Base-by-base conservation (phyloP, 148 eudicot species). In the Rheum nobile region DNA sequence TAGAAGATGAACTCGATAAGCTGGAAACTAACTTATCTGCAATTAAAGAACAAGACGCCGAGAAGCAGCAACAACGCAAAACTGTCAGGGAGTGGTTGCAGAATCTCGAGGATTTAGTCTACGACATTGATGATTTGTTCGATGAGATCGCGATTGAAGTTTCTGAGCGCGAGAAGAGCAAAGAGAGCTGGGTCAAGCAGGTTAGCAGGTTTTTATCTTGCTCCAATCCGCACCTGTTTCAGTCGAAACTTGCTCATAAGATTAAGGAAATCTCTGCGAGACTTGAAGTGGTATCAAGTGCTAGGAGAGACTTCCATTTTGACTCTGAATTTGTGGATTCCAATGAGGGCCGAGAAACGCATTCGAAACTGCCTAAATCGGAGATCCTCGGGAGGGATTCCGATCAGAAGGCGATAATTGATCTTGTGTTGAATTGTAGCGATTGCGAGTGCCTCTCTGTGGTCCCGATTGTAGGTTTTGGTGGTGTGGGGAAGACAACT, bases 401-500 rank as follows among this genome's bases (percentile, higher is more conserved):
- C 1, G 83, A 80, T 12, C 63, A 31, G 34, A 32, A 42, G 12
- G 50, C 24, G 13, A 54, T 76, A 21, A 17, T 80, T 24, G 48
- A 74, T 57, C 43, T 52, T 57, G 59, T 80, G 57, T 44, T 44
- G 8, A 42, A 22, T 13, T 12, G 17, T 28, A 39, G 52, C 21
- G 14, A 71, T 8, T 34, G 50, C 42, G n/a, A 65, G 6, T 17
- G 50, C 21, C 68, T 77, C 14, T 31, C 63, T 44, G 59, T 76
- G 12, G 24, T 79, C 16, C 59, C 72, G 10, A 75, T 75, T 14
- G 74, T 76, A 17, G 82, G 84, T 7, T 42, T 72, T 16, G 81
- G 79, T 16, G 84, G 84, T 26, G 34, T 81, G 22, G 84, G 84
- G 6, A 81, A 82, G 54, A 82, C 84, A 0, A 61, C 81, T n/a